Base-by-base conservation (phyloP, 768 basidiomycete species). In the Tylopilus subfusipes region DNA sequence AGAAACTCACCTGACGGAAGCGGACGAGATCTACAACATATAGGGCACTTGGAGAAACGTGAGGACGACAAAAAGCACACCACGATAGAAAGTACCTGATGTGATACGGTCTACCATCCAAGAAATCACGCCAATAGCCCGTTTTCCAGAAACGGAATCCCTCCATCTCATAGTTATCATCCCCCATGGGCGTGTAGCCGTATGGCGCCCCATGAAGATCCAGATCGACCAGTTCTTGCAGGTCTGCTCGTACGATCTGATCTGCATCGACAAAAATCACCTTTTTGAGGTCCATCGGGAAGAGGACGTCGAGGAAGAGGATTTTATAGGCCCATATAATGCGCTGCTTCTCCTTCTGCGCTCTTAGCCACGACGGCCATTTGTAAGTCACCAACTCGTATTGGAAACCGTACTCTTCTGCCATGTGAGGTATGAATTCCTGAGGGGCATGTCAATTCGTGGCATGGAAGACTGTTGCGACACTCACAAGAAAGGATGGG, bases 301-400 rank as follows among this genome's bases (percentile, higher is more conserved):
- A 99, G 8, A 98, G 82, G 16, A 98, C 95, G 63, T 99, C 97
- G 16, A 99, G 83, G 82, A 99, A 99, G 40, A 99, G 85, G 58
- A 99, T 99, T 75, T 99, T 98, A 79, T 98, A 99, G 1, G 92
- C 96, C 97, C 97, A 98, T 61, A 99, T 99, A 52, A 96, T 88
- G 11, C 97, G 82, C 70, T 99, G 97, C 71, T 99, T 99, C 75
- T 99, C 97, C 54, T 87, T 93, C 68, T 98, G 97, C 14, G 83
- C 83, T n/a, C 93, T 88, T 5, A 99, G 79, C 96, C 96, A 99
- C 2, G 90, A 90, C 0, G 97, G 97, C 96, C 96, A 99, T 66
- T 97, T 97, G 77, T 98, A 99, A 0, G 97, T 99, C 52, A 99
- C 90, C 14, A 99, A 80, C 66, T 98, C 96, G 65, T 97, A 99